A percentile compares a stretch with the other conserved stretches of the same genome.
These are phyloP conservation scores for Juglanconis juglandina DNA, from an alignment of 2,329 filamentous ascomycete genomes.

Conservation along the genomic window DNA sequence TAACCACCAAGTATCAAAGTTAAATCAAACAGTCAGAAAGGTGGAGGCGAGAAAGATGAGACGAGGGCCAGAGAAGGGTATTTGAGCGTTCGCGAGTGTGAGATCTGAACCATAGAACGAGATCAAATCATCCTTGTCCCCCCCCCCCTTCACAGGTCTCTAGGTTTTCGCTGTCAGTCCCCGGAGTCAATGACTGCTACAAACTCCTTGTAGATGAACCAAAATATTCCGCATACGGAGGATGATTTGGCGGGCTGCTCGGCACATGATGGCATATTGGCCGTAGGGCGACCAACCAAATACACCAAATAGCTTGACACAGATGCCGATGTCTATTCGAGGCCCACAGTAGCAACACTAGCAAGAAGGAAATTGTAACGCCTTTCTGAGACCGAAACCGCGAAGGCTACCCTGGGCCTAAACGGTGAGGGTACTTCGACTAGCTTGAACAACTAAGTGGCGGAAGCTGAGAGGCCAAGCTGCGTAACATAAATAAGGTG, in stretches of 20 bases:
- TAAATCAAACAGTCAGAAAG: not conserved
- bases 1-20: constrained; percentile 7
- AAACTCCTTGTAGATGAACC: not conserved
- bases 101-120: not conserved
- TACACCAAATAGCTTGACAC: not conserved
- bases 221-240: not conserved
- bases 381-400: constrained; percentile 5
- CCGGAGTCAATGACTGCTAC: not conserved
- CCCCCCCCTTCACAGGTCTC: not conserved
- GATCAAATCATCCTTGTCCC: constrained; percentile 10
- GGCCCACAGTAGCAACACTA: not conserved
- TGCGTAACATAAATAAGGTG: too few relatives aligned
- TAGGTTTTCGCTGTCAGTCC: not conserved
- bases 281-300: not conserved
- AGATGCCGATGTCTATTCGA: not conserved
- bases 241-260: not conserved
- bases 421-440: not conserved
- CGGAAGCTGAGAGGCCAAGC: too few relatives aligned
- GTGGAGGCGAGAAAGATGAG: too few relatives aligned
- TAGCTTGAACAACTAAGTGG: not conserved
- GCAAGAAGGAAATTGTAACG: not conserved
- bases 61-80: constrained; percentile 1
- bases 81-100: constrained; percentile 3
- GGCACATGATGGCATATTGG: constrained; percentile 10
- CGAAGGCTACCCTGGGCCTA: not conserved